Evolutionary conservation across 352 stramenopile species (phyloP), one percentile per base, ranked within the genome.

Genomic region (Phytophthora ramorum): DNA sequence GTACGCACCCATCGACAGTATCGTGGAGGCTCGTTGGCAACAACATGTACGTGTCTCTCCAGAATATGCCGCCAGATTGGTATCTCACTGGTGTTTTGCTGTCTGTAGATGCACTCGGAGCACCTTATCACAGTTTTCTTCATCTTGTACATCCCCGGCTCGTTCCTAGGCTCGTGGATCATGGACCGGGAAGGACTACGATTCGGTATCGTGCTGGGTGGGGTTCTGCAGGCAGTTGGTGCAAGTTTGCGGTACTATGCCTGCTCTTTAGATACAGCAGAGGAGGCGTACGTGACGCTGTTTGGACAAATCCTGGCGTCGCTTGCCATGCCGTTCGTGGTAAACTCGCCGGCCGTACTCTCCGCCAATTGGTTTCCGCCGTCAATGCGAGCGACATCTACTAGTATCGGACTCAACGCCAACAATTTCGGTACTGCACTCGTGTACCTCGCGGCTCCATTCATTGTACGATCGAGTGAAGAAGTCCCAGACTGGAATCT

Each of bases 51-150:
- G 67, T 62, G 13, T 38, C 7, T 2, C 28, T 37, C 7, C 14
- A 22, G 20, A 16, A 22, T 35, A 19, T 41, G 4, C n/a, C 4
- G 7, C 14, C 17, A 40, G 7, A 10, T 40, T n/a, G 34, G 10
- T 7, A 40, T 0, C 12, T 40, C 34, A 38, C 13, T 10, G 17
- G 16, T 53, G 12, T 20, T 66, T 34, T 47, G 20, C 4, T 66
- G 22, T 35, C 10, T 50, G 5, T 55, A 88, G 79, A 58, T 88
- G 26, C 76, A 83, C 54, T 90, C 81, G 22, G 89, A 84, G 16
- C 79, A 89, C 63, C 69, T 92, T 7, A 90, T 92, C 60, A 92
- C 84, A 1, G 80, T 92, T 47, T 92, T 81, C 63, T 92, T 92
- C 55, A 48, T 91, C 17, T 81, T 78, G 22, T 92, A 92, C 56